Base-by-base conservation (phyloP, 176 grass and related monocot genomes). In the Lolium multiflorum region DNA sequence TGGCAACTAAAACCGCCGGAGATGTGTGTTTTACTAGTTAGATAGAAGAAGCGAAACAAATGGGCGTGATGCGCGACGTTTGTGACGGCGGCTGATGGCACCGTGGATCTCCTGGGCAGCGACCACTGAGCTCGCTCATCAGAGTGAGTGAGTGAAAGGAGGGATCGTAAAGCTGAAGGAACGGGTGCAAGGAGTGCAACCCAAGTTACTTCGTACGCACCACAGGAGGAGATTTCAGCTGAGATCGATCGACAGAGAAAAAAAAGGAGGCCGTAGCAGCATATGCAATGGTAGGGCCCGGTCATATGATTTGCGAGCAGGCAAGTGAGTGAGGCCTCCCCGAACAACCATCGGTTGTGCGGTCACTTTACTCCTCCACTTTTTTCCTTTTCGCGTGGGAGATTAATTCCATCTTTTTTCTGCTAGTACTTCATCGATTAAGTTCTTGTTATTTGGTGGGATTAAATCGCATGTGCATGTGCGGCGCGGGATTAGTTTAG, bases 341-440 rank as follows among this genome's bases (percentile, higher is more conserved):
- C 80, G 81, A 87, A 91, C 89, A 41, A 91, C 89, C 92, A 79
- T 91, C 89, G 76, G 89, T 84, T 91, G 89, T 48, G 89, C 92
- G 77, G 87, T 91, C 87, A 89, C 92, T 94, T 94, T 79, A 89
- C 67, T 79, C 66, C 12, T 67, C 14, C 71, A 28, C 60, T 8
- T 6, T 12, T 14, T 22, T 24, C 17, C 6, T 1, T 56, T 20
- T 49, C 31, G 31, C 31, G 31, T 2, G 31, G 31, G 31, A 17
- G 46, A 41, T 84, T 26, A 3, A 24, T 47, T 77, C 1, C 35
- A 15, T 43, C 52, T 15, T 63, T 16, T 63, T 35, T 35, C 2
- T 2, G 1, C 7, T 6, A 5, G 41, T 35, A 35, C 31, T 35
- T 35, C 3, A 16, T 2, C 72, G 63, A 4, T 71, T 71, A 68